Base-by-base conservation (phyloP, 2,329 filamentous ascomycete species). In the Aspergillus brunneoviolaceus region DNA sequence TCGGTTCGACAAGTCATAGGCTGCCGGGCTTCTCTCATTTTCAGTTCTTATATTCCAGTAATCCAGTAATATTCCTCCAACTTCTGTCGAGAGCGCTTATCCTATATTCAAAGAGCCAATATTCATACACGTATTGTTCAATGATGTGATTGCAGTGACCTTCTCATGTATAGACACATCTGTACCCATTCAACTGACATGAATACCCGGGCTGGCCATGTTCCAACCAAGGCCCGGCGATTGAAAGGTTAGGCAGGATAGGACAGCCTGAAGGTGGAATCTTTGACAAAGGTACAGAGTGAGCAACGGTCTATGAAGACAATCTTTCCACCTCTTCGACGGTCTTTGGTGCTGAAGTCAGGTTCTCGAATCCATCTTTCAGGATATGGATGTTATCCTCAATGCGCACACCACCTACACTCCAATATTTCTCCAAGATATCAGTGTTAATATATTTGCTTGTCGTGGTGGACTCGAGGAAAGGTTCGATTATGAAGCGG, bases 361-460 rank as follows among this genome's bases (percentile, higher is more conserved):
- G 72, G 71, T 96, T 96, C 76, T 97, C 92, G 69, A 87, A 87
- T 0, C 93, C 92, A 25, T 85, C 80, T 62, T 89, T 82, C 1
- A 89, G 95, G 51, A 98, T 87, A 23, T 95, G 81, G 45, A 98
- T 84, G 73, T 94, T 91, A 71, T 98, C 92, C 78, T 99, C 95
- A 62, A 98, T 96, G 51, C 95, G 85, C 27, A 96, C 92, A 35
- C 95, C 95, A 16, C 94, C 95, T 1, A 98, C 92, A 56, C 89
- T 85, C 87, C 92, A 93, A 77, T 95, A 97, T 67, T 84, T 85
- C 12, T 91, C 83, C 45, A 97, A 76, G 1, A 93, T 89, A 21
- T 82, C 77, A 47, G 81, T 79, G 70, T 96, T 87, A 69, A 97
- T 96, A 71, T 87, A 96, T 70, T 89, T 87, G 57, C 85, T 83